Conservation (phyloP, 352 stramenopile species). For the Phytophthora tubulina region DNA sequence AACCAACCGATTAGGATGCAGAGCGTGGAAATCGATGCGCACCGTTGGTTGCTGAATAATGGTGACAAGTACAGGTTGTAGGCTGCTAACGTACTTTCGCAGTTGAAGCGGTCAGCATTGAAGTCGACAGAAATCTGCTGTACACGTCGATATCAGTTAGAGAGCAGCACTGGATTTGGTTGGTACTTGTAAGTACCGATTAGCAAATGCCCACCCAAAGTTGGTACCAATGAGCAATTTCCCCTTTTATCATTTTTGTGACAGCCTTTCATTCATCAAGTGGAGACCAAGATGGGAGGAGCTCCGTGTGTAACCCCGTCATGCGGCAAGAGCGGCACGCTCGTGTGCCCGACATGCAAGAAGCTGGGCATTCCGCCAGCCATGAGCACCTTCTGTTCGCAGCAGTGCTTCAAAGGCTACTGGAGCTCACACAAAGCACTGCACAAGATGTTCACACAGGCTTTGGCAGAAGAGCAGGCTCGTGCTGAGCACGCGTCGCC, state of each 20-base stretch:
- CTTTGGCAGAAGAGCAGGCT: constrained; percentile 45
- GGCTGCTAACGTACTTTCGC: no score
- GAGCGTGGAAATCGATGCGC: no score
- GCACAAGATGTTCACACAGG: constrained; percentile 93
- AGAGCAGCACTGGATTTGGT: no score
- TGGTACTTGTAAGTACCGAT: no score
- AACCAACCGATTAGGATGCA: no score
- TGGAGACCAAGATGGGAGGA: constrained; percentile 38
- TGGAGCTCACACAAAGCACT: constrained; percentile 96
- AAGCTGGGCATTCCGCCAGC: constrained; percentile 88
- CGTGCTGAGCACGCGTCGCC: constrained; percentile 32
- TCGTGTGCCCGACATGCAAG: constrained; percentile 93
- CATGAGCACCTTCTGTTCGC: constrained; percentile 93
- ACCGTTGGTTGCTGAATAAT: no score
- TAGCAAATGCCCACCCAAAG: no score
- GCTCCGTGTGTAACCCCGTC: constrained; percentile 73
- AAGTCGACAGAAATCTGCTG: no score
- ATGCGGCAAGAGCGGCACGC: constrained; percentile 83
- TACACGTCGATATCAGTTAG: no score
- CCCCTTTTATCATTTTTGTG: constrained; percentile 8
- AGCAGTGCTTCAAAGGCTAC: constrained; percentile 97
- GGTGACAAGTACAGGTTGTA: no score
- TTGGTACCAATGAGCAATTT: no score
- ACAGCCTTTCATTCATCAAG: constrained; percentile 35
- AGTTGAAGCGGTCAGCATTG: no score